Conservation (phyloP, 495 filamentous ascomycete genomes). For the Darksidea phi region DNA sequence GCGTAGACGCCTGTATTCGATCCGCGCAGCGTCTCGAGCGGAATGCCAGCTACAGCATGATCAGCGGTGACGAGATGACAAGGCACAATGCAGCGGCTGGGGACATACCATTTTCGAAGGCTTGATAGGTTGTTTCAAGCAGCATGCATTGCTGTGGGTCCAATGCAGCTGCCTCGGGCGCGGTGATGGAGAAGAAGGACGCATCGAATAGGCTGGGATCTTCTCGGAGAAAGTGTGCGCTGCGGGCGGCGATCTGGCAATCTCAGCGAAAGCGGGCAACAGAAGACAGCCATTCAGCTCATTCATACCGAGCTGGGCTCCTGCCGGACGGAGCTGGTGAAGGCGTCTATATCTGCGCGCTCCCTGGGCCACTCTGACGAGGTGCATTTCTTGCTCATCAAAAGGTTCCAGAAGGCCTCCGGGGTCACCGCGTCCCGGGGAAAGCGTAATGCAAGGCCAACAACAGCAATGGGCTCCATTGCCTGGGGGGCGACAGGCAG, state of each 20-base stretch:
- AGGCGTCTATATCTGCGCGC: neutral
- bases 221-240: constrained; percentile 12
- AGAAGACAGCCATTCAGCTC: neutral
- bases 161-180: neutral
- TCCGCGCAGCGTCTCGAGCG: neutral
- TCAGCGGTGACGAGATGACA: no score
- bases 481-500: no score
- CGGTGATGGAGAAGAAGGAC: constrained; percentile 3
- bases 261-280: neutral
- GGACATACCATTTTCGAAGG: constrained; percentile 4
- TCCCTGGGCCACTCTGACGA: neutral
- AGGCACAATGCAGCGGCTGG: neutral
- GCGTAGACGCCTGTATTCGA: neutral
- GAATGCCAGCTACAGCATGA: neutral
- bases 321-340: neutral
- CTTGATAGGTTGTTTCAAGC: constrained; percentile 3
- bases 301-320: neutral
- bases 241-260: neutral
- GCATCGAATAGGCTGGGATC: constrained; percentile 8
- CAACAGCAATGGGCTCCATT: constrained; percentile 55
- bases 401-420: constrained; percentile 58
- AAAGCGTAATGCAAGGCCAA: constrained; percentile 61
- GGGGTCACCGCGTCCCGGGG: constrained; percentile 55
- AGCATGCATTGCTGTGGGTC: constrained; percentile 16
- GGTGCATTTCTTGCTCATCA: constrained; percentile 27